These are phyloP conservation scores for grape (Vitis vinifera) DNA, from an alignment of 164 flowering plant species.

Conservation along the genomic window ASM3070453v1 NC_081808.1:6898001-6898500, in stretches of 20 bases:
- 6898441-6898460: background rate
- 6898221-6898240: background rate
- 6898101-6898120: too few species aligned
- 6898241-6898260: background rate
- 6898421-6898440: background rate
- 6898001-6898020: too few species aligned
- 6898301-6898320: slow-evolving; percentile 63
- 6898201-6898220: background rate
- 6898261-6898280: slow-evolving; percentile 7
- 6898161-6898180: slow-evolving; percentile 56
- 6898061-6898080: too few species aligned
- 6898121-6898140: too few species aligned
- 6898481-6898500: background rate
- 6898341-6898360: slow-evolving; percentile 72
- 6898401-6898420: slow-evolving; percentile 75
- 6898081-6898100: too few species aligned
- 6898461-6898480: background rate
- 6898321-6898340: slow-evolving; percentile 67
- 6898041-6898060: too few species aligned
- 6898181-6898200: slow-evolving; percentile 74
- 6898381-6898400: slow-evolving; percentile 74
- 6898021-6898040: too few species aligned
- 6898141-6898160: slow-evolving; percentile 19
- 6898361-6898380: slow-evolving; percentile 69
- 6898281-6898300: slow-evolving; percentile 64